Base-by-base conservation (phyloP, 805 yeast genomes). In the Starmerella roubikii region DNA sequence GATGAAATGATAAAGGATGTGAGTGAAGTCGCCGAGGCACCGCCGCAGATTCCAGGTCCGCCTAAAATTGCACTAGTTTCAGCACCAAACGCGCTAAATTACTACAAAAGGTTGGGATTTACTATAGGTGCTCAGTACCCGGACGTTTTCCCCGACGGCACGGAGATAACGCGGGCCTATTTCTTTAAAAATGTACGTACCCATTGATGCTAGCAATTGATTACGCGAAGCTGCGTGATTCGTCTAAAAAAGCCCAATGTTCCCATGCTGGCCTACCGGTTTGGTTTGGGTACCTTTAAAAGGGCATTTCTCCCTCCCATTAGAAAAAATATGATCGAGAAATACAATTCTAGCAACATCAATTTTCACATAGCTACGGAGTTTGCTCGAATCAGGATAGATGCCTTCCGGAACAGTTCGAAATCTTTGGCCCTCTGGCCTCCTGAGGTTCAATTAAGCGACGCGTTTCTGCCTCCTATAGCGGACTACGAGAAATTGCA, bases 81-180 rank as follows among this genome's bases (percentile, higher is more conserved):
- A 2, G 37, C 42, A 10, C 49, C 49, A 9, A 21, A 38, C 5
- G 49, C 49, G 11, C 35, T 40, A 3, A 41, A 39, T 10, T 45
- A 44, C 41, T 45, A 45, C 26, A 25, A 23, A 12, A 8, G 12
- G 7, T 3, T 25, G 17, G 44, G 44, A 6, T 37, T 28, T 29
- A 10, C 19, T 1, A n/a, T 40, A 1, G 44, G 41, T 8, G 41
- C 36, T 4, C 12, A 24, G 2, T 30, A 24, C 15, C 33, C 22
- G 31, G 36, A 31, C 15, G 23, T 1, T 17, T 17, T 40, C 18
- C 42, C 38, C 4, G 34, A 34, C 23, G 39, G 39, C 15, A 19
- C 15, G 12, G 16, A 4, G n/a, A 9, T 32, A 20, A 26, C 32
- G 9, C 44, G 37, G 17, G 19, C 35, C 4, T 40, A 34, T 32